phyloP scores from a whole-genome alignment of 176 grass and related monocot species.

The Aegilops longissima region DNA sequence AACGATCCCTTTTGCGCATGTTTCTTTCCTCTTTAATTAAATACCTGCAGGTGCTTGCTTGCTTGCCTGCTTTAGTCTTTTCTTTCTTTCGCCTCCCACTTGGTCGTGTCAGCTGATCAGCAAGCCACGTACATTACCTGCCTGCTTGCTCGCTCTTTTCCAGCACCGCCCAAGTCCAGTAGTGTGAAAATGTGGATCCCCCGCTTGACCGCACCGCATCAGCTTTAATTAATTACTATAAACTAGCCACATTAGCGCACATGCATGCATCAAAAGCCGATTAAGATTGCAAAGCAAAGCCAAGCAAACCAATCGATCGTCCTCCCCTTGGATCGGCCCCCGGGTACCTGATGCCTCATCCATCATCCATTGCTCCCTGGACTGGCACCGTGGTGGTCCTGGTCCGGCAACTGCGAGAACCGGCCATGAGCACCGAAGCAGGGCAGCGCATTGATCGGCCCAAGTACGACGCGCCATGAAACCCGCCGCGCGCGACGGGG shows the following conservation, averaged over 20 bases:
- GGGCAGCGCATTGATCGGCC: background rate
- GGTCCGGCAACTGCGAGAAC: background rate
- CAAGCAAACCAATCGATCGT: too few relatives aligned
- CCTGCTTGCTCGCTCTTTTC: conserved; percentile 24
- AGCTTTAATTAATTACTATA: background rate
- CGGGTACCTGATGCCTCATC: too few relatives aligned
- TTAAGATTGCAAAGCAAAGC: too few relatives aligned
- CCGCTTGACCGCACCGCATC: conserved; percentile 27
- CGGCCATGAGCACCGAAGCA: background rate
- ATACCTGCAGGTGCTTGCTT: conserved; percentile 26
- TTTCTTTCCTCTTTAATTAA: conserved; percentile 46
- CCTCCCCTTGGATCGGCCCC: too few relatives aligned
- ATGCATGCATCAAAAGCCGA: too few relatives aligned
- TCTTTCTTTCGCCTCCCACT: conserved; percentile 17
- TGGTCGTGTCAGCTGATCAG: conserved; percentile 25
- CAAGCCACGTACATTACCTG: background rate
- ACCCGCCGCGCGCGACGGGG: conserved; percentile 15
- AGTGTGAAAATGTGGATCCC: conserved; percentile 7
- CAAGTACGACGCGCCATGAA: conserved; percentile 25
- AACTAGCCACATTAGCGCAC: too few relatives aligned
- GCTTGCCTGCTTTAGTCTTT: background rate
- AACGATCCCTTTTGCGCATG: conserved; percentile 35
- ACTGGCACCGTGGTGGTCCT: background rate
- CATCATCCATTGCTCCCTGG: background rate
- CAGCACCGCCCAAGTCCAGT: background rate